phyloP scores from a whole-genome alignment of 2,329 filamentous ascomycete genomes.

The Alternaria infectoria region DNA sequence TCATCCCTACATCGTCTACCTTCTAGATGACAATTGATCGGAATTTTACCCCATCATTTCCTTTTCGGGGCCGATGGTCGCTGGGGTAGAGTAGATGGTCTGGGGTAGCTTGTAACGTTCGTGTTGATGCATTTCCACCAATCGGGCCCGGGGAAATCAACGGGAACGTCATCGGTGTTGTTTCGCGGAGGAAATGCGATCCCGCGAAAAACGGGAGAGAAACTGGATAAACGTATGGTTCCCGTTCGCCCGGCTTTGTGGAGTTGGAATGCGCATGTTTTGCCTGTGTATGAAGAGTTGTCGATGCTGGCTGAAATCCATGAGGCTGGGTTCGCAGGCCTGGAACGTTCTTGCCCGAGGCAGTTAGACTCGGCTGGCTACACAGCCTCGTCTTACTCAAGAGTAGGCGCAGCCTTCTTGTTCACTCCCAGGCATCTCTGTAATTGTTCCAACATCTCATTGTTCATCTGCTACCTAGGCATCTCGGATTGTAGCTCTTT shows the following conservation, averaged over 20 bases:
- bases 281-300: background rate
- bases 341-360: background rate
- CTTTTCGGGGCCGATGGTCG: background rate
- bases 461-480: too few species aligned
- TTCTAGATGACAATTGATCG: background rate
- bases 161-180: background rate
- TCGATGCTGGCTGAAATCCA: background rate
- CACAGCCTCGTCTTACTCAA: background rate
- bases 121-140: constrained; percentile 12
- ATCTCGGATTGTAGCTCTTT: too few species aligned
- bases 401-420: too few species aligned
- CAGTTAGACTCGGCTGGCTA: background rate
- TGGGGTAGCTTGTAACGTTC: background rate
- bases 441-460: too few species aligned
- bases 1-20: background rate
- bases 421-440: too few species aligned
- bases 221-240: background rate
- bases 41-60: background rate
- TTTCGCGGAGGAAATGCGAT: background rate
- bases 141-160: background rate
- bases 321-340: background rate
- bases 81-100: background rate
- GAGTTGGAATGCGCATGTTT: background rate
- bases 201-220: background rate
- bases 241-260: background rate